These are phyloP conservation scores for Nemania sp. DNA, from an alignment of 2,329 filamentous ascomycete genomes.

Conservation along the genomic window DNA sequence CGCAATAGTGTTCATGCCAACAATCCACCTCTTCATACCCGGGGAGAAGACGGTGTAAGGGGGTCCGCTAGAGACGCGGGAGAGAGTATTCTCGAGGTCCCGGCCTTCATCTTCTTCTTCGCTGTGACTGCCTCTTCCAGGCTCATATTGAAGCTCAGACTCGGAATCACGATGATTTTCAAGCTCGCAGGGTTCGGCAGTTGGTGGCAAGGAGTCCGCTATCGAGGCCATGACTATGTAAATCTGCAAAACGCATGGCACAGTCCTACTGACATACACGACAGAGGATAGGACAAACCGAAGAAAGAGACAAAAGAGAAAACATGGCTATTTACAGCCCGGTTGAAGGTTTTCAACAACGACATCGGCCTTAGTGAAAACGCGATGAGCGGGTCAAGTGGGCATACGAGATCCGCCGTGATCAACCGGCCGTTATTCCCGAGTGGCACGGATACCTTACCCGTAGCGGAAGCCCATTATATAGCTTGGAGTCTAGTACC, in stretches of 20 bases:
- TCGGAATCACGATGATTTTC: constrained; percentile 28
- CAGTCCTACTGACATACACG: not conserved
- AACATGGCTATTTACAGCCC: not conserved
- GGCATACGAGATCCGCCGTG: constrained; percentile 17
- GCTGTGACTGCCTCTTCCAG: constrained; percentile 33
- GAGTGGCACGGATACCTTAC: constrained; percentile 12
- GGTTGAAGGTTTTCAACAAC: not conserved
- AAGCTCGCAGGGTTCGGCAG: constrained; percentile 5
- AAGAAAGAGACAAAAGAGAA: constrained; percentile 3
- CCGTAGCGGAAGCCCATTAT: constrained; percentile 20
- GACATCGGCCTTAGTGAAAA: constrained; percentile 27
- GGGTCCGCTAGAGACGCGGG: constrained; percentile 54
- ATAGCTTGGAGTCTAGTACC: not conserved
- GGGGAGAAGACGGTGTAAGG: constrained; percentile 57
- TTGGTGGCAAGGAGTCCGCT: constrained; percentile 1
- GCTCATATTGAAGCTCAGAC: constrained; percentile 33
- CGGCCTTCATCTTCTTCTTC: constrained; percentile 33
- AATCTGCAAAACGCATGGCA: not conserved
- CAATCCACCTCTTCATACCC: constrained; percentile 63
- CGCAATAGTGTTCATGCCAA: constrained; percentile 63
- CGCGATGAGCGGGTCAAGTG: constrained; percentile 29
- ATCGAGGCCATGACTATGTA: constrained; percentile 18
- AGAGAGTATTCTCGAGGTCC: constrained; percentile 52
- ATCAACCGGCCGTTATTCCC: constrained; percentile 33
- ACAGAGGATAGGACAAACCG: not conserved